Percentiles rank a stretch among this genome's conserved stretches.
These are phyloP conservation scores for Conringia planisiliqua DNA, from an alignment of 345 rosid genomes.

Conservation along the genomic window DNA sequence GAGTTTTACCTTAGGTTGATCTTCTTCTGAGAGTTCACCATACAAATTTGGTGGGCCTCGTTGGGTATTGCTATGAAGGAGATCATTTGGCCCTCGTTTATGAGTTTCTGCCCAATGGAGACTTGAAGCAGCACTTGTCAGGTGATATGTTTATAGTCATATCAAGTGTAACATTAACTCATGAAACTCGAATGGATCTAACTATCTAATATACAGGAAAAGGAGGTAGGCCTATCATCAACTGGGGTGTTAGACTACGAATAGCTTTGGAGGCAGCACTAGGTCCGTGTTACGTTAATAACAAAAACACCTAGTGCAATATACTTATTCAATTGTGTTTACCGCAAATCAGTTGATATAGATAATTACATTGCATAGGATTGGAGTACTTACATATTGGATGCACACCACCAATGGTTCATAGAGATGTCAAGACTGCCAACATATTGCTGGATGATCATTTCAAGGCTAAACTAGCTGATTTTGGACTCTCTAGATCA, in stretches of 20 bases:
- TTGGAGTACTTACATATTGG: neutral
- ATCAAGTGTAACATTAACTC: neutral
- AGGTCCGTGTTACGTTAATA: slow-evolving; percentile 27
- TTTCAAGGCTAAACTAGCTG: slow-evolving; percentile 39
- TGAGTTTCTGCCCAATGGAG: slow-evolving; percentile 44
- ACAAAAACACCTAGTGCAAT: too few relatives aligned
- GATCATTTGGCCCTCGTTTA: slow-evolving; percentile 37
- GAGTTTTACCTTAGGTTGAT: slow-evolving; percentile 21
- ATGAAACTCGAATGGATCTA: neutral
- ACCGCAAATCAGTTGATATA: too few relatives aligned
- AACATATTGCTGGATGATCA: slow-evolving; percentile 24
- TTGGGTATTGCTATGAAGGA: slow-evolving; percentile 45
- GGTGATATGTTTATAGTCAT: slow-evolving; percentile 4
- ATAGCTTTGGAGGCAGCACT: slow-evolving; percentile 46
- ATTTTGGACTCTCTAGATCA: slow-evolving; percentile 43
- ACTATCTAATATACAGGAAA: neutral
- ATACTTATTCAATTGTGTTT: too few relatives aligned
- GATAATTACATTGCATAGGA: too few relatives aligned
- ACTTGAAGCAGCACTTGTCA: slow-evolving; percentile 32
- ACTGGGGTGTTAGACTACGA: slow-evolving; percentile 37
- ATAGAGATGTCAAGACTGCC: neutral
- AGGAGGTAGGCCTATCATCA: neutral
- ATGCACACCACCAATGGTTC: neutral
- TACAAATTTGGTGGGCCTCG: slow-evolving; percentile 38
- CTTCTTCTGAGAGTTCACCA: slow-evolving; percentile 46